phyloP scores from a whole-genome alignment of 78 protist species.

The Dictyostelium intermedium region DNA sequence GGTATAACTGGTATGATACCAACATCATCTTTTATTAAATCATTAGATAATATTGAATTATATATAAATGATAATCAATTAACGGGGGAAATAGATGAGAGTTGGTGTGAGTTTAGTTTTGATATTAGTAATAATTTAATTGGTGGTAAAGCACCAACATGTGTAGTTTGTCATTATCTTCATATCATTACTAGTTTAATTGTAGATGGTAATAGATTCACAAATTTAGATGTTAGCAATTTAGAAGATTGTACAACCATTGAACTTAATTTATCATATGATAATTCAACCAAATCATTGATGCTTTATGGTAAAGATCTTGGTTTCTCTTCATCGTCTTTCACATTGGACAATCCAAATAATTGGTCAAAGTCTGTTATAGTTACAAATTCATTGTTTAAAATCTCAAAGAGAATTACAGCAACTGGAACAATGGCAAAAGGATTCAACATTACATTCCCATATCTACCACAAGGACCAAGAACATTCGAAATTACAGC shows the following conservation, averaged over 20 bases:
- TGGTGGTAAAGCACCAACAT: background rate
- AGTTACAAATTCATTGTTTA: background rate
- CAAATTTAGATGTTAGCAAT: background rate
- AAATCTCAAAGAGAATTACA: background rate
- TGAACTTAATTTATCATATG: background rate
- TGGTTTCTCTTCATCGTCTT: background rate
- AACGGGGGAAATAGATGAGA: background rate
- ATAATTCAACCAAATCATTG: background rate
- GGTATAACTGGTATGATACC: background rate
- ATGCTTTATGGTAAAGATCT: background rate
- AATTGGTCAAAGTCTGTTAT: background rate
- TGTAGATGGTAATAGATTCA: background rate
- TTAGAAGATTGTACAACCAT: background rate
- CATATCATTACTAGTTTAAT: accelerated
- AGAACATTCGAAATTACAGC: background rate
- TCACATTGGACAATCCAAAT: background rate
- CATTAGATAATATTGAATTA: background rate
- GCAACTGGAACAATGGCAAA: background rate
- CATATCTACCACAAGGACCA: background rate
- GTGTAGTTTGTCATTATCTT: background rate
- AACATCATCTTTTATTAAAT: background rate
- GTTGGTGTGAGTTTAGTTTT: background rate
- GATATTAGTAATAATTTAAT: background rate
- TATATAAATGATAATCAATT: background rate
- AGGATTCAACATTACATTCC: background rate